Conservation (phyloP, 208 protist genomes). For the Crithidia bombi region DNA sequence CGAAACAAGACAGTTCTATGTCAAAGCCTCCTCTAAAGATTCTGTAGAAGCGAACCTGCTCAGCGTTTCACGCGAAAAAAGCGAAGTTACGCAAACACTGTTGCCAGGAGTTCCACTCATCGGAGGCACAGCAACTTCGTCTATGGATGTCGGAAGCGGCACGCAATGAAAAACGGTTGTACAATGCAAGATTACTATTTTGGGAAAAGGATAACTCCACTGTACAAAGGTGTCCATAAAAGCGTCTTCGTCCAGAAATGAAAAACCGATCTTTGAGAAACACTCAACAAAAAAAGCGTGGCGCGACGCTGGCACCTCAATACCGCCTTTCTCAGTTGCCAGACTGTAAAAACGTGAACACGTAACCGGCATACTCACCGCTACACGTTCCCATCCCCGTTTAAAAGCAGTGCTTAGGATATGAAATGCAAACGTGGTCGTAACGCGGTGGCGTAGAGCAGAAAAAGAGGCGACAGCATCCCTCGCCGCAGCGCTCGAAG, state of each 20-base stretch:
- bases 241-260: conserved; percentile 44
- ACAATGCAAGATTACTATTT: conserved; percentile 37
- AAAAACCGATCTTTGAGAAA: neutral
- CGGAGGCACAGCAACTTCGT: too few species aligned
- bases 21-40: conserved; percentile 13
- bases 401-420: conserved; percentile 46
- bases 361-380: conserved; percentile 24
- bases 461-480: conserved; percentile 1
- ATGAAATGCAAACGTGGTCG: conserved; percentile 44
- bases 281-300: neutral
- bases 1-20: neutral
- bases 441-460: conserved; percentile 25
- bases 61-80: conserved; percentile 30
- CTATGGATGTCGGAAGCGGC: neutral
- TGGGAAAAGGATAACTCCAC: conserved; percentile 46
- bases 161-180: conserved; percentile 3
- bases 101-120: too few species aligned
- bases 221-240: conserved; percentile 55
- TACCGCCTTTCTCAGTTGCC: neutral
- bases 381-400: conserved; percentile 42
- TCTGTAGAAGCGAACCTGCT: conserved; percentile 3
- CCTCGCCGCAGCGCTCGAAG: neutral
- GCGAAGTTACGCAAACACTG: neutral
- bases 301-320: neutral
- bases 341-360: neutral